Evolutionary conservation across 108 stramenopile genomes (phyloP), one percentile per base, ranked within the genome.

Genomic region (Nitzschia putrida): DNA sequence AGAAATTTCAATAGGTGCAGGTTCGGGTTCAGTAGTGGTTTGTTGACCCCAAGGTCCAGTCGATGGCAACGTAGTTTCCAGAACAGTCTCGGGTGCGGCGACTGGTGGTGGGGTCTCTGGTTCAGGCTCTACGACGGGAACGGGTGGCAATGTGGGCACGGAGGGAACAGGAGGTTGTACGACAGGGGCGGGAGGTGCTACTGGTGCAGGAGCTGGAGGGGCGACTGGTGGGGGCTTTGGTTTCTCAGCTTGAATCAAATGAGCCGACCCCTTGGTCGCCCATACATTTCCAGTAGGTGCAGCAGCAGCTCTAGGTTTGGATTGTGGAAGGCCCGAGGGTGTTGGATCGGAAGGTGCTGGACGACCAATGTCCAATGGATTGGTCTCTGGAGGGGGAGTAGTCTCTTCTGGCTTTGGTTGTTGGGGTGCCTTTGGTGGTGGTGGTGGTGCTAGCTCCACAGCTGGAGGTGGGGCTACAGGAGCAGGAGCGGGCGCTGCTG

Each of bases 241-340:
- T 51, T 88, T 86, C 69, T 80, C 87, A 4, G 85, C 84, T 69
- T 80, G 82, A 67, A 94, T 91, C 68, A 94, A 78, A 76, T 88
- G 88, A 38, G 93, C 93, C 14, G 86, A 87, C 58, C 93, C 93
- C 63, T 88, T 91, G 0, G 93, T 88, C 10, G 86, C 93, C 93
- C 93, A 94, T 25, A 94, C 93, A 80, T 94, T 94, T 58, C 90
- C 88, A 41, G 53, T 24, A 34, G 84, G 45, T 18, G 60, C 34
- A 38, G 73, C 58, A 50, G 83, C 63, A 18, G 82, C 44, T 37
- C 64, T 37, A 8, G 71, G 39, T 26, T 64, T 56, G 44, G 59
- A 50, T 24, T 42, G 34, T 18, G 71, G 13, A 12, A 51, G 8
- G 12, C 80, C 78, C 53, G 90, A 68, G 2, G 90, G 84, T 45